Conservation (phyloP, 805 yeast genomes). For the Yamadazyma sp. region DNA sequence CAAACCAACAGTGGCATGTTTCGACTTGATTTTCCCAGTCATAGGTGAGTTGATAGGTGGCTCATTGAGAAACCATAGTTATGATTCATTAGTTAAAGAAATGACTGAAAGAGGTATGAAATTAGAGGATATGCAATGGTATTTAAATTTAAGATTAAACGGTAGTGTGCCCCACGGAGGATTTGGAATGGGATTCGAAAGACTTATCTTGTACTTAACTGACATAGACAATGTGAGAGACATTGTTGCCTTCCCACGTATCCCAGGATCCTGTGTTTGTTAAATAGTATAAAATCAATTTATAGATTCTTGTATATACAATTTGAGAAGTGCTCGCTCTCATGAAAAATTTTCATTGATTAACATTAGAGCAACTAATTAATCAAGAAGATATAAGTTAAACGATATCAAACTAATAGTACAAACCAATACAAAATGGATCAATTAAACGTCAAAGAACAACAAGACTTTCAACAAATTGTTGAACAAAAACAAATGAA, state of each 20-base stretch:
- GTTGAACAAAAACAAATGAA: conserved; percentile 98
- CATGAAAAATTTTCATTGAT: conserved; percentile 5
- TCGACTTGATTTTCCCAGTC: conserved; percentile 84
- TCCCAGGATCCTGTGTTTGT: conserved; percentile 42
- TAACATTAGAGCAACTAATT: not conserved
- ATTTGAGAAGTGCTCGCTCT: not conserved
- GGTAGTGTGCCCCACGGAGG: conserved; percentile 96
- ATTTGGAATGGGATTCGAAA: conserved; percentile 91
- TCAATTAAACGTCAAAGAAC: conserved; percentile 90
- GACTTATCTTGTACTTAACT: conserved; percentile 70
- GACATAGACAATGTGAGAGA: conserved; percentile 82
- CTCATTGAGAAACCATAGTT: conserved; percentile 77
- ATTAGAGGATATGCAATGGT: conserved; percentile 70
- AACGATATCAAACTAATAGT: no score
- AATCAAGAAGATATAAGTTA: not conserved
- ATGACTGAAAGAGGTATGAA: conserved; percentile 59
- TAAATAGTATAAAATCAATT: conserved; percentile 10
- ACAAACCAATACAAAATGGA: conserved; percentile 74
- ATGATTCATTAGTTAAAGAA: conserved; percentile 43
- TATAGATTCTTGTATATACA: not conserved
- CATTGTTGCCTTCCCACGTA: conserved; percentile 82
- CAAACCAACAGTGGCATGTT: conserved; percentile 75
- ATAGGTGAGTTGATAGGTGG: conserved; percentile 96
- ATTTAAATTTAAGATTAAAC: conserved; percentile 63
- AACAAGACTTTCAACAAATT: conserved; percentile 91